A percentile compares a stretch with the other conserved stretches of the same genome.
These are phyloP conservation scores for Fusarium sp. DNA, from an alignment of 2,329 filamentous ascomycete genomes.

Conservation along the genomic window DNA sequence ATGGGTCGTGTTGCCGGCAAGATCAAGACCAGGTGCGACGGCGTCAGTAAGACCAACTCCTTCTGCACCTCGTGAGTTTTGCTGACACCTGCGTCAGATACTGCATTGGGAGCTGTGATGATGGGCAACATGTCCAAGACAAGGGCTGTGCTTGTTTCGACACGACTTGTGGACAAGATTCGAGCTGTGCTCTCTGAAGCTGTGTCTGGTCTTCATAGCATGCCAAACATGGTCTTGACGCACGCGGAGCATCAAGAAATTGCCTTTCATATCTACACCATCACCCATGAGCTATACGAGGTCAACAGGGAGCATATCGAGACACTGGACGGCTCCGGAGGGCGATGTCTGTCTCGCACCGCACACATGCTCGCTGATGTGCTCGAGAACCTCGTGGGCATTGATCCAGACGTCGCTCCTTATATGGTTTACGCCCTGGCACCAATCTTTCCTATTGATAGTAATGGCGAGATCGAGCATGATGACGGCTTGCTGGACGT, in stretches of 20 bases:
- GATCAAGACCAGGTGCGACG: background rate
- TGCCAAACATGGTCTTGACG: background rate
- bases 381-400: background rate
- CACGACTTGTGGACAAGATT: constrained; percentile 5
- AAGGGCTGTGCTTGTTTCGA: background rate
- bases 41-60: constrained; percentile 2
- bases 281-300: background rate
- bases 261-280: accelerated
- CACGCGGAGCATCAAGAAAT: background rate
- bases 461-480: background rate
- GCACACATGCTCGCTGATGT: background rate
- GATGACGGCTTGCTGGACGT: background rate
- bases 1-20: background rate
- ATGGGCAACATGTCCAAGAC: background rate
- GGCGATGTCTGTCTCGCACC: constrained; percentile 12
- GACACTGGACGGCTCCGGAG: background rate
- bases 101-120: background rate
- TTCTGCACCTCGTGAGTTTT: accelerated
- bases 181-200: background rate
- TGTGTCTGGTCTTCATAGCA: background rate
- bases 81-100: background rate
- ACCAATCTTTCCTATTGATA: background rate
- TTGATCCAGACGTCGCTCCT: background rate
- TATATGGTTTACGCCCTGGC: background rate
- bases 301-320: background rate